Evolutionary conservation across 2,329 filamentous ascomycete species (phyloP).

Genomic region (Aureobasidium subglaciale): DNA sequence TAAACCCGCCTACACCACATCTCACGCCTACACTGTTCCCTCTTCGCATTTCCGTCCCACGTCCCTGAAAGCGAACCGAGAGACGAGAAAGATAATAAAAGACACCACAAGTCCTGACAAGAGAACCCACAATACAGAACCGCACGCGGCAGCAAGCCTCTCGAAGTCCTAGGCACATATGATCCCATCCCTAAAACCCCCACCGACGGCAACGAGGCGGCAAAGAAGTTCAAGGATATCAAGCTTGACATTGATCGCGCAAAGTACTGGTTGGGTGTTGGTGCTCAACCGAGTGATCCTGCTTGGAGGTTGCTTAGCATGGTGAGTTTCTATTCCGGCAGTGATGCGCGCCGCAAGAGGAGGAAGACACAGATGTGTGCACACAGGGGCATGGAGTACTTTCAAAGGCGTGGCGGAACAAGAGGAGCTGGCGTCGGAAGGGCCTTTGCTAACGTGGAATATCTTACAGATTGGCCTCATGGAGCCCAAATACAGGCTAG

Average conservation of each 20-base stretch:
- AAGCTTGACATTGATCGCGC: constrained; percentile 73
- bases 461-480: constrained; percentile 34
- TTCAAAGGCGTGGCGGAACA: no score
- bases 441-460: not conserved
- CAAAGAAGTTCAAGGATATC: constrained; percentile 76
- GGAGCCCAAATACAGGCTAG: constrained; percentile 31
- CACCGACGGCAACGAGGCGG: constrained; percentile 33
- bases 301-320: constrained; percentile 80
- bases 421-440: not conserved
- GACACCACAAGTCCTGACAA: not conserved
- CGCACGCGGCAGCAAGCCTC: constrained; percentile 76
- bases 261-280: constrained; percentile 94
- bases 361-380: not conserved
- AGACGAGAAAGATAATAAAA: not conserved
- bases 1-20: constrained; percentile 1
- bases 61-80: not conserved
- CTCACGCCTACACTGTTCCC: not conserved
- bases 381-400: no score
- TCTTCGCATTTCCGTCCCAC: not conserved
- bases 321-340: constrained; percentile 44
- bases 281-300: constrained; percentile 85
- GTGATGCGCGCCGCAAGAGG: not conserved
- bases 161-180: constrained; percentile 78
- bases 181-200: constrained; percentile 50
- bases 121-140: constrained; percentile 47